These are phyloP conservation scores for Boletus barrowsii DNA, from an alignment of 768 basidiomycete genomes.

Conservation along the genomic window DNA sequence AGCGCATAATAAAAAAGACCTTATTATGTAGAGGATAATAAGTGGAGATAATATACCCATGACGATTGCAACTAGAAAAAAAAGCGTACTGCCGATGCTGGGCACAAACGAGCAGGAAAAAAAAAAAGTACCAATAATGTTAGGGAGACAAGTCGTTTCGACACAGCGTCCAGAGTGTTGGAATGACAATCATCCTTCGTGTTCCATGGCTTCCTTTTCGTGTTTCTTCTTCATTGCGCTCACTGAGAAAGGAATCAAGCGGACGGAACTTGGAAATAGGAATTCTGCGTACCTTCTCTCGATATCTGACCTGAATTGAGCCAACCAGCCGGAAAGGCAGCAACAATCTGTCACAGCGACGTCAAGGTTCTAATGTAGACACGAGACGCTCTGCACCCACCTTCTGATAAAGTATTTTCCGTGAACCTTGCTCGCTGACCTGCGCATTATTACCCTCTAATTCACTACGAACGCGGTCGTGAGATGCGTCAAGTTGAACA, in stretches of 20 bases:
- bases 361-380: background rate
- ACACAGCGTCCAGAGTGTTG: background rate
- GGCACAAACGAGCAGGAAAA: background rate
- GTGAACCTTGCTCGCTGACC: conserved; percentile 76
- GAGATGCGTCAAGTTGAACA: background rate
- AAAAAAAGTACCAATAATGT: conserved; percentile 20
- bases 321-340: conserved; percentile 82
- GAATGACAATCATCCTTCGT: conserved; percentile 35
- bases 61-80: background rate
- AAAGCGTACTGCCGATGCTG: background rate
- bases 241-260: conserved; percentile 41
- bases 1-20: conserved; percentile 12
- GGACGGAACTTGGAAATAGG: background rate
- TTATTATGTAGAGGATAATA: conserved; percentile 15
- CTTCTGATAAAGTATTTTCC: conserved; percentile 81
- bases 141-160: conserved; percentile 4
- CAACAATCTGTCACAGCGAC: conserved; percentile 54
- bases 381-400: conserved; percentile 31
- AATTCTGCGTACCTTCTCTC: conserved; percentile 66
- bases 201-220: conserved; percentile 69
- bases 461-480: conserved; percentile 29
- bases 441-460: conserved; percentile 68
- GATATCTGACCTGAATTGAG: conserved; percentile 84
- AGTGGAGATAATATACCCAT: conserved; percentile 15
- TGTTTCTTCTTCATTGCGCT: conserved; percentile 82